phyloP scores from a whole-genome alignment of 768 basidiomycete genomes.

The Vararia minispora region DNA sequence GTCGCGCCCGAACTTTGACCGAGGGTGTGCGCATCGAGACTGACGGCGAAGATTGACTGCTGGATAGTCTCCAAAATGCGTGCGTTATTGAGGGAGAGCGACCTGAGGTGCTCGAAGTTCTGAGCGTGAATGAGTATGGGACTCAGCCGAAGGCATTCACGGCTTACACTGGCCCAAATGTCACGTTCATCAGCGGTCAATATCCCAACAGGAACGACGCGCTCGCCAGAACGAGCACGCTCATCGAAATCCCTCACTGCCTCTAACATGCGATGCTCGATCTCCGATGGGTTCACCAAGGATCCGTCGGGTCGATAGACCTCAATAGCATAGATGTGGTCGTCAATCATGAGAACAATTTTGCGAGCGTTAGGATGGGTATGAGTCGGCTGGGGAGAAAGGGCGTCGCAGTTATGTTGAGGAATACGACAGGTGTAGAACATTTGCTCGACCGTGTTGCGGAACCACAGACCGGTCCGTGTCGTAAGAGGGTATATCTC shows the following conservation, averaged over 20 bases:
- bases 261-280: slow-evolving; percentile 35
- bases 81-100: slow-evolving; percentile 55
- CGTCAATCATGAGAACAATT: slow-evolving; percentile 59
- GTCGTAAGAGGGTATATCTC: slow-evolving; percentile 62
- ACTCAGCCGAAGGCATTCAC: neutral
- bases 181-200: slow-evolving; percentile 77
- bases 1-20: slow-evolving; percentile 22
- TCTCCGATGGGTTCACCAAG: slow-evolving; percentile 23
- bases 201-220: slow-evolving; percentile 50
- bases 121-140: slow-evolving; percentile 18
- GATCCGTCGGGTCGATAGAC: slow-evolving; percentile 37
- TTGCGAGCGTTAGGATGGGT: slow-evolving; percentile 39
- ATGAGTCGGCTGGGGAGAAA: slow-evolving; percentile 37
- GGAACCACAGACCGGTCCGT: slow-evolving; percentile 67
- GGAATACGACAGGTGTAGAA: slow-evolving; percentile 80
- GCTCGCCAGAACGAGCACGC: slow-evolving; percentile 41
- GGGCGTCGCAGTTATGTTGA: slow-evolving; percentile 46
- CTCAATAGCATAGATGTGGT: slow-evolving; percentile 71
- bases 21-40: slow-evolving; percentile 59
- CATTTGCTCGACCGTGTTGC: slow-evolving; percentile 41
- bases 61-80: slow-evolving; percentile 52
- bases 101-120: slow-evolving; percentile 64
- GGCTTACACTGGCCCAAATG: slow-evolving; percentile 62
- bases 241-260: slow-evolving; percentile 46
- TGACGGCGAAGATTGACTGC: slow-evolving; percentile 68